These are phyloP conservation scores for Zoysia matrella DNA, from an alignment of 202 grass and related monocot genomes.

Conservation along the genomic window DNA sequence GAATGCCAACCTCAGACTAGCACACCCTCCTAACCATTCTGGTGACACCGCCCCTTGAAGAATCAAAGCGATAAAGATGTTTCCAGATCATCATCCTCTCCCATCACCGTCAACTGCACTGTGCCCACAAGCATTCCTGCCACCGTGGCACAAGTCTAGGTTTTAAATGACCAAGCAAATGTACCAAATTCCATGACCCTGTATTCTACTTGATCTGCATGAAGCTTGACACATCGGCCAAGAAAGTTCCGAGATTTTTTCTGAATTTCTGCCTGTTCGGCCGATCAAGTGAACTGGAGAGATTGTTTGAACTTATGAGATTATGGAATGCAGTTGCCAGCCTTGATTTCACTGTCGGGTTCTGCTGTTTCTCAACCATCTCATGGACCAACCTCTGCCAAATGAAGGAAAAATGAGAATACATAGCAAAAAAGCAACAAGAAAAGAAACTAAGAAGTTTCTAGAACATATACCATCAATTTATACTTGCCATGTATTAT, in stretches of 20 bases:
- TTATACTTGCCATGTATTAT: constrained; percentile 24
- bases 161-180: constrained; percentile 1
- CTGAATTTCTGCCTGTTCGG: constrained; percentile 85
- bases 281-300: constrained; percentile 71
- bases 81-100: neutral
- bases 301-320: constrained; percentile 59
- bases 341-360: constrained; percentile 70
- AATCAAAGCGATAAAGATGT: neutral
- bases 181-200: neutral
- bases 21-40: neutral
- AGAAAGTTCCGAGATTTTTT: constrained; percentile 79
- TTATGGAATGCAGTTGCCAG: constrained; percentile 78
- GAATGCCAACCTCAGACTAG: too few relatives aligned
- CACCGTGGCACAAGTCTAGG: constrained; percentile 1
- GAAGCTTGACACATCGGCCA: constrained; percentile 76
- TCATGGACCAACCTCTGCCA: constrained; percentile 82
- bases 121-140: constrained; percentile 7
- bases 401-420: constrained; percentile 26
- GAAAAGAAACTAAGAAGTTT: neutral
- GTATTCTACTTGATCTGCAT: constrained; percentile 74
- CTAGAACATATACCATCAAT: neutral
- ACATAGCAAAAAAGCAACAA: constrained; percentile 10
- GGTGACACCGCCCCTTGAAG: constrained; percentile 23
- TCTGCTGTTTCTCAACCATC: constrained; percentile 75
- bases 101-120: neutral